Percentiles rank a stretch among this genome's conserved stretches.
phyloP scores from a whole-genome alignment of 495 filamentous ascomycete species.

The Podospora pseudopauciseta region DNA sequence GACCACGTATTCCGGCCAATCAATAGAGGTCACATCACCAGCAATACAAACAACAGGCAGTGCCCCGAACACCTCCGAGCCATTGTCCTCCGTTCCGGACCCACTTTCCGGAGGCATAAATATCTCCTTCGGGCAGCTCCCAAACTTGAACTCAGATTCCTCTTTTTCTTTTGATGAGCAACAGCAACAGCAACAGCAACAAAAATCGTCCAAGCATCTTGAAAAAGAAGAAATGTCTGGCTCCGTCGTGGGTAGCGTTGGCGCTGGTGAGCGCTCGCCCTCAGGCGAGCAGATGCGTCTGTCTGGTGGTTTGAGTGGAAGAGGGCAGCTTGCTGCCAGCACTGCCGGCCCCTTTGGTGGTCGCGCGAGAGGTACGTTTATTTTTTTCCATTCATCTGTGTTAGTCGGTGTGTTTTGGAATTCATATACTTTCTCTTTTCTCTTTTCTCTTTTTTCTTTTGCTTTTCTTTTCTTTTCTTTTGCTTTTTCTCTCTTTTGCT shows the following conservation, averaged over 20 bases:
- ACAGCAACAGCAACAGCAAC: neutral
- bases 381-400: neutral
- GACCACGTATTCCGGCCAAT: neutral
- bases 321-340: neutral
- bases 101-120: neutral
- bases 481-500: neutral
- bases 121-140: neutral
- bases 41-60: neutral
- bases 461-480: neutral
- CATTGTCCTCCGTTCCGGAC: neutral
- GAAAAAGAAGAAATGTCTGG: neutral
- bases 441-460: neutral
- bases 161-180: neutral
- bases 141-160: neutral
- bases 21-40: neutral
- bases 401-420: neutral
- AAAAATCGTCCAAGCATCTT: neutral
- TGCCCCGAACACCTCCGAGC: neutral
- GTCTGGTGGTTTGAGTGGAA: neutral
- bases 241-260: neutral
- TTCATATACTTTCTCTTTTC: neutral
- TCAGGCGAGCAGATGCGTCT: neutral
- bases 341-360: neutral
- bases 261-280: neutral
- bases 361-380: neutral